Evolutionary conservation across 352 stramenopile species (phyloP), one percentile per base, ranked within the genome.

Genomic region (Lagenidium sp.): DNA sequence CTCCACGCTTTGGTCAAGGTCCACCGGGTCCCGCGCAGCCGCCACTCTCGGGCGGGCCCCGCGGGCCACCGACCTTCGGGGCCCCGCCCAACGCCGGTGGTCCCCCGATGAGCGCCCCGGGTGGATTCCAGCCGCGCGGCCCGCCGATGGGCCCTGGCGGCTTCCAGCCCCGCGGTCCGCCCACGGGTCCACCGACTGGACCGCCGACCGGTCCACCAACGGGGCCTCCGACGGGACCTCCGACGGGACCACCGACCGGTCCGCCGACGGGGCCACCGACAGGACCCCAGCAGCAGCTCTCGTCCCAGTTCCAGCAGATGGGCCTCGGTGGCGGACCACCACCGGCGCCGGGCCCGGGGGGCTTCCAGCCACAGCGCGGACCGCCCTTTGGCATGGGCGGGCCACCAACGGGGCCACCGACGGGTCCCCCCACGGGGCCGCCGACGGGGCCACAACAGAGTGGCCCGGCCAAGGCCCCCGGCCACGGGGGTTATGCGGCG

Each of bases 301-400:
- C 57, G 24, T 36, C 65, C 22, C 72, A 88, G 55, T 88, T 88
- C 45, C 55, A 53, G 28, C 73, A 80, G 41, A 85, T 88, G 76
- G 69, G 65, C 31, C 57, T 88, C 1, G 69, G 68, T 16, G 65
- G 68, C n/a, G 67, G 42, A 22, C 59, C 61, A 11, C 55, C 69
- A 11, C 45, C 46, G 32, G 44, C 40, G 7, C 45, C n/a, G 15
- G 28, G 32, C 28, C 8, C 28, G 23, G 54, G 54, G 19, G 21
- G 29, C 11, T n/a, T 1, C 4, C 16, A n/a, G 11, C 39, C 21
- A 22, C 54, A 48, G 24, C 53, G 47, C 26, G 47, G 47, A 34
- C 47, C 53, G 21, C 43, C 42, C 31, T 62, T 57, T 50, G 52
- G 52, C 16, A 52, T 44, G 46, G 28, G 37, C 16, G 36, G 41